Evolutionary conservation across 2,329 filamentous ascomycete genomes (phyloP).

Genomic region (Sclerotinia nivalis): DNA sequence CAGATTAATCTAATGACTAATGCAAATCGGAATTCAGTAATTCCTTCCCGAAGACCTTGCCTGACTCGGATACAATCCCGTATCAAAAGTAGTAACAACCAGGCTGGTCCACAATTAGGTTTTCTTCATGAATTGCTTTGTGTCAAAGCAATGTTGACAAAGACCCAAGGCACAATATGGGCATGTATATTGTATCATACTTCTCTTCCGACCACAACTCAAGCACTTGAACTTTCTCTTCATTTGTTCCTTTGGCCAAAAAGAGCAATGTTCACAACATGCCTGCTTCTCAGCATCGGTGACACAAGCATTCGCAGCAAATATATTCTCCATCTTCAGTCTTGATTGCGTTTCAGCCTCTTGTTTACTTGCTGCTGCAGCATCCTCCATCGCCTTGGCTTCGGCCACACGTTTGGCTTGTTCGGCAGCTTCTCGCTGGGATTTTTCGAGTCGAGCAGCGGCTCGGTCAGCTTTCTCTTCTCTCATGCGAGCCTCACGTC

Average conservation of each 20-base stretch:
- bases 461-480: neutral
- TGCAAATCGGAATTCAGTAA: no score
- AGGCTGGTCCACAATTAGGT: neutral
- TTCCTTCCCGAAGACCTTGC: neutral
- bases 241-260: conserved; percentile 29
- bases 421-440: conserved; percentile 1
- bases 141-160: conserved; percentile 27
- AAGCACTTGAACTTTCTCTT: conserved; percentile 32
- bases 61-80: no score
- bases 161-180: conserved; percentile 27
- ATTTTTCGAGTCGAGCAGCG: neutral
- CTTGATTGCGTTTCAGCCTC: conserved; percentile 10
- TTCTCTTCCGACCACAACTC: conserved; percentile 29
- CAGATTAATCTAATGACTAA: neutral
- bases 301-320: conserved; percentile 12
- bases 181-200: conserved; percentile 28
- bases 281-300: conserved; percentile 28
- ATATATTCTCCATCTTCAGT: conserved; percentile 21
- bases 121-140: neutral
- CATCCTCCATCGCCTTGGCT: neutral
- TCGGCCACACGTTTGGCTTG: conserved; percentile 1
- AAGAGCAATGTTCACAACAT: conserved; percentile 27
- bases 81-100: neutral
- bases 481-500: neutral
- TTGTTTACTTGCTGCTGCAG: conserved; percentile 1